Conservation (phyloP, 2,329 filamentous ascomycete species). For the Dactylella cylindrospora region DNA sequence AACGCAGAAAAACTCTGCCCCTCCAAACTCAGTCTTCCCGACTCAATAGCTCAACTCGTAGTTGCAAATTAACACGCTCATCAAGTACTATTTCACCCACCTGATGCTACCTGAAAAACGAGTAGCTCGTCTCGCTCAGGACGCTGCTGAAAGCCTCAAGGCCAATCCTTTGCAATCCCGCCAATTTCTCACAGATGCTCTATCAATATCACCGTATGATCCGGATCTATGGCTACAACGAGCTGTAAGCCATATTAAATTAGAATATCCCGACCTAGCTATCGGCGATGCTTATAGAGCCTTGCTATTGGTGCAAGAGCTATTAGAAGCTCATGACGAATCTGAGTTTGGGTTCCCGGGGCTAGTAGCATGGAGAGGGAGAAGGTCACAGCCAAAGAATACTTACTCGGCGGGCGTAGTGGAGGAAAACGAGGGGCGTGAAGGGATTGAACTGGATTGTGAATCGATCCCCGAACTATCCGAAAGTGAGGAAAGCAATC, state of each 20-base stretch:
- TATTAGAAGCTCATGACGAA: conserved; percentile 76
- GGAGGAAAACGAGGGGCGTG: conserved; percentile 48
- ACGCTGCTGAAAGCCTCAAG: neutral
- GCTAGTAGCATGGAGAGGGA: conserved; percentile 30
- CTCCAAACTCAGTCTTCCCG: no score
- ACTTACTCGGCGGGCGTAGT: conserved; percentile 22
- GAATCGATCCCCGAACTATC: conserved; percentile 47
- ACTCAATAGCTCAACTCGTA: no score
- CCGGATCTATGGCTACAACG: conserved; percentile 53
- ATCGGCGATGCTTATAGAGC: conserved; percentile 88
- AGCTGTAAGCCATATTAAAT: conserved; percentile 68
- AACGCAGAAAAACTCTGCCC: no score
- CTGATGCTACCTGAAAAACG: conserved; percentile 33
- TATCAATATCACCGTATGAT: conserved; percentile 34
- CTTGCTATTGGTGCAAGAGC: conserved; percentile 80
- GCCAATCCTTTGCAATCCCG: conserved; percentile 12
- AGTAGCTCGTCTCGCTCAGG: conserved; percentile 25
- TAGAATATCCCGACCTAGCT: conserved; percentile 87
- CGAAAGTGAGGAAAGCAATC: conserved; percentile 51
- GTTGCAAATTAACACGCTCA: no score
- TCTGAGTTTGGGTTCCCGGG: conserved; percentile 58
- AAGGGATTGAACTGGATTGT: conserved; percentile 55
- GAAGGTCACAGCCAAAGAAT: conserved; percentile 18
- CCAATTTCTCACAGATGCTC: conserved; percentile 15
- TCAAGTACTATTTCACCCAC: no score